A percentile compares a stretch with the other conserved stretches of the same genome.
Conservation (phyloP, 1,284 basidiomycete species). For the Inonotus obliquus region DNA sequence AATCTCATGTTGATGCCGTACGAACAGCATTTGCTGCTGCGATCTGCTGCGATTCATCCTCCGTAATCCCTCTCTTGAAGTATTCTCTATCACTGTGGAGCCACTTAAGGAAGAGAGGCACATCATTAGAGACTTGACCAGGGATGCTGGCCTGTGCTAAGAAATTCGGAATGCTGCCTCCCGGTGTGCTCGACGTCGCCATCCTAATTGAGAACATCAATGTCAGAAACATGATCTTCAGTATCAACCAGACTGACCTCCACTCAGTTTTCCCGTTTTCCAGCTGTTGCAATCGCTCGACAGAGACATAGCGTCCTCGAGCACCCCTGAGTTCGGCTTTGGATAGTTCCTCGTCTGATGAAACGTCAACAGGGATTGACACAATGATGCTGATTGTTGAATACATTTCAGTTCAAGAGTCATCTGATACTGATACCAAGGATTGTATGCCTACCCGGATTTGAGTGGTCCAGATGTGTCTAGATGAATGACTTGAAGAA, state of each 20-base stretch:
- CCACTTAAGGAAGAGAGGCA: slow-evolving; percentile 57
- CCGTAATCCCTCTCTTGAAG: slow-evolving; percentile 10
- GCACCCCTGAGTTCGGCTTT: slow-evolving; percentile 63
- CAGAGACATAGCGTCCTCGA: slow-evolving; percentile 63
- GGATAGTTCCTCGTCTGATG: slow-evolving; percentile 47
- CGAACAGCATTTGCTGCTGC: not conserved
- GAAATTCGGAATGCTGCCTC: slow-evolving; percentile 62
- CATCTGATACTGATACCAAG: not conserved
- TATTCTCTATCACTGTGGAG: slow-evolving; percentile 27
- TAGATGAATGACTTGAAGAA: slow-evolving; percentile 57
- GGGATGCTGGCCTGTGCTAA: slow-evolving; percentile 55
- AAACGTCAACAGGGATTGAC: slow-evolving; percentile 68
- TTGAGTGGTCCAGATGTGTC: slow-evolving; percentile 40
- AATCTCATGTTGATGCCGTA: not conserved
- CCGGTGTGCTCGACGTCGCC: slow-evolving; percentile 72
- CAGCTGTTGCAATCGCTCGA: slow-evolving; percentile 61
- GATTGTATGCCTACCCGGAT: slow-evolving; percentile 43
- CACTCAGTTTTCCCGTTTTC: slow-evolving; percentile 65
- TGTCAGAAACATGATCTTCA: not conserved
- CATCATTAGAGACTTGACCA: slow-evolving; percentile 63
- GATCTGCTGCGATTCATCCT: not conserved
- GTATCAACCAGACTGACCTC: slow-evolving; percentile 31
- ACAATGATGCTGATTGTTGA: slow-evolving; percentile 48
- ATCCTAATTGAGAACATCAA: slow-evolving; percentile 31
- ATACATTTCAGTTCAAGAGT: slow-evolving; percentile 2